Evolutionary conservation across 257 asterid species (phyloP).

Genomic region (Petunia secreta): DNA sequence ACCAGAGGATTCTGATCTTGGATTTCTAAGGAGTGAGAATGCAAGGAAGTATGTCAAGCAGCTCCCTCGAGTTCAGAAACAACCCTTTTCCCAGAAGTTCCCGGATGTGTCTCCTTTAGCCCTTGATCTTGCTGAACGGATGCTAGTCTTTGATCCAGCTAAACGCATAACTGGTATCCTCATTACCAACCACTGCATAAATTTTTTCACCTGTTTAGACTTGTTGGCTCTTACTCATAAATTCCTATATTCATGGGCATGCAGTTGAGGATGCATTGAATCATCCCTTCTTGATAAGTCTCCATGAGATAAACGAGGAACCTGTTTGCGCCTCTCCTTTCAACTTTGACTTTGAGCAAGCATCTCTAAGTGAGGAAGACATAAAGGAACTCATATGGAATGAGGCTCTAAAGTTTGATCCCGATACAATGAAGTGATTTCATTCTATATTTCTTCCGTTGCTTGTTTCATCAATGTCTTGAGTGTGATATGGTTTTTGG

Average conservation of each 20-base stretch:
- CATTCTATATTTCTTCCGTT: neutral
- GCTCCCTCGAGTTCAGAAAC: constrained; percentile 68
- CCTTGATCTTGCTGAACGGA: constrained; percentile 76
- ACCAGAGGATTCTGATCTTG: constrained; percentile 90
- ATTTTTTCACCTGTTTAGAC: neutral
- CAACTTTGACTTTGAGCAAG: constrained; percentile 77
- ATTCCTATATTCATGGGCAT: neutral
- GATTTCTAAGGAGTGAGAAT: constrained; percentile 76
- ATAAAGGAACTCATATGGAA: constrained; percentile 85
- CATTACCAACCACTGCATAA: neutral
- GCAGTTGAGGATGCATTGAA: constrained; percentile 74
- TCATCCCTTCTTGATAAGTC: constrained; percentile 69
- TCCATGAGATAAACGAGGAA: constrained; percentile 65
- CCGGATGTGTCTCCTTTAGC: constrained; percentile 69
- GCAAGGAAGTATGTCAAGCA: constrained; percentile 76
- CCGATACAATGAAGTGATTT: constrained; percentile 38
- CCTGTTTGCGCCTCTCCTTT: constrained; percentile 80
- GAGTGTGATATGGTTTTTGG: constrained; percentile 15
- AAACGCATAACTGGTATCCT: constrained; percentile 77
- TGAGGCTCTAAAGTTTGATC: constrained; percentile 74
- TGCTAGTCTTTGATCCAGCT: constrained; percentile 87
- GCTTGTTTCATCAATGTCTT: neutral
- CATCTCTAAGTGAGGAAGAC: constrained; percentile 77
- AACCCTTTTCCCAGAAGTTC: constrained; percentile 56
- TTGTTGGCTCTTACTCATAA: neutral